A percentile compares a stretch with the other conserved stretches of the same genome.
Evolutionary conservation across 176 grass and related monocot species (phyloP).

Genomic region (Phragmites australis): DNA sequence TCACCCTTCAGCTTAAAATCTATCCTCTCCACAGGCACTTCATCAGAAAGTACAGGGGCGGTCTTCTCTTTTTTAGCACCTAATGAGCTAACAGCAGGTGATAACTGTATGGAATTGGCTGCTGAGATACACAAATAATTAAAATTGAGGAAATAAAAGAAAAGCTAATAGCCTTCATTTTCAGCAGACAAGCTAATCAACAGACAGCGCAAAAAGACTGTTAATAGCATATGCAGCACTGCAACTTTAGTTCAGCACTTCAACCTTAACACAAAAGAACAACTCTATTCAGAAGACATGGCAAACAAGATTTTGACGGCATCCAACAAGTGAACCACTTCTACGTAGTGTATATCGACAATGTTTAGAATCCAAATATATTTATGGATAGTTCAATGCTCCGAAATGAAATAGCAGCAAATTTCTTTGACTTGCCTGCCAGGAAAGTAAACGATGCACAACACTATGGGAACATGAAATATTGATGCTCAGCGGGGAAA

Average conservation of each 20-base stretch:
- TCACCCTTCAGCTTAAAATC: conserved; percentile 34
- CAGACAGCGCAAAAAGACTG: neutral
- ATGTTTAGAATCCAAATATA: conserved; percentile 10
- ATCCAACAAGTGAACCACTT: conserved; percentile 13
- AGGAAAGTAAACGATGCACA: conserved; percentile 2
- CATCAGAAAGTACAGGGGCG: conserved; percentile 36
- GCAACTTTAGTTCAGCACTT: conserved; percentile 12
- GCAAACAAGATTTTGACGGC: conserved; percentile 1
- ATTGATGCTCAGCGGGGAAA: neutral
- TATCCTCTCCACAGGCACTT: conserved; percentile 40
- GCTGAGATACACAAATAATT: conserved; percentile 42
- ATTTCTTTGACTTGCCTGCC: neutral
- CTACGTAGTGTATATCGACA: neutral
- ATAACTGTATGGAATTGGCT: conserved; percentile 35
- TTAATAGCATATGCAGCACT: neutral
- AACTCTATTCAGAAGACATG: conserved; percentile 10
- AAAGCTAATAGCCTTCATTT: conserved; percentile 16
- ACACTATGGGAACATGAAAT: neutral
- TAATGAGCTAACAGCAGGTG: conserved; percentile 36
- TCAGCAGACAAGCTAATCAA: conserved; percentile 25
- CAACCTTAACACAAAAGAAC: conserved; percentile 37
- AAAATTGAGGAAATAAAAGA: conserved; percentile 20
- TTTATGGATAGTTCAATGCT: conserved; percentile 10
- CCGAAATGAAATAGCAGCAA: neutral
- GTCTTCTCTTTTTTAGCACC: conserved; percentile 50